A percentile compares a stretch with the other conserved stretches of the same genome.
Conservation (phyloP, 2,329 filamentous ascomycete genomes). For the Calonectria pteridis region DNA sequence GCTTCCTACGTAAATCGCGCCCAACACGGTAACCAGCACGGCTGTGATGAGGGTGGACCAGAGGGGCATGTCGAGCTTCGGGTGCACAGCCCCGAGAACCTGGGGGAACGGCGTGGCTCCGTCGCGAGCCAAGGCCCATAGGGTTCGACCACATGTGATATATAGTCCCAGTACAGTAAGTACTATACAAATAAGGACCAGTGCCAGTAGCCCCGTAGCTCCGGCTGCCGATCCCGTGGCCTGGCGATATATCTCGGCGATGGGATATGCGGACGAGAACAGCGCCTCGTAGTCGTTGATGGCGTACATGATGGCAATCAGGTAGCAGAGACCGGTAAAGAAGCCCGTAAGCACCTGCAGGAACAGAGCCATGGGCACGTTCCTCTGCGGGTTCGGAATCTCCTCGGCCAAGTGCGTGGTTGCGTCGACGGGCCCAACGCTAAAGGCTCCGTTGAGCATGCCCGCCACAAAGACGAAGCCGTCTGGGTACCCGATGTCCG, state of each 20-base stretch:
- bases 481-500: constrained; percentile 54
- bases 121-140: constrained; percentile 57
- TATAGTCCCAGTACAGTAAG: constrained; percentile 52
- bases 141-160: constrained; percentile 54
- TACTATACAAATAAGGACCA: constrained; percentile 55
- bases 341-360: constrained; percentile 65
- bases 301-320: constrained; percentile 68
- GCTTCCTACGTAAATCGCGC: constrained; percentile 74
- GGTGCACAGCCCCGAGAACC: constrained; percentile 46
- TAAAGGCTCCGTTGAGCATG: constrained; percentile 75
- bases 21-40: constrained; percentile 63
- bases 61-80: constrained; percentile 50
- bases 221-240: constrained; percentile 65
- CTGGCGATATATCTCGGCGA: constrained; percentile 75
- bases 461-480: constrained; percentile 57
- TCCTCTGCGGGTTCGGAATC: constrained; percentile 64
- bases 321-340: constrained; percentile 63
- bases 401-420: constrained; percentile 76
- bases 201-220: constrained; percentile 61
- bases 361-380: constrained; percentile 66
- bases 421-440: constrained; percentile 75
- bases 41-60: constrained; percentile 63
- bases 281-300: constrained; percentile 67
- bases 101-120: constrained; percentile 51
- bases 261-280: constrained; percentile 67